These are phyloP conservation scores for Tilletiaria anomala DNA, from an alignment of 1,284 basidiomycete genomes.

Conservation along the genomic window DNA sequence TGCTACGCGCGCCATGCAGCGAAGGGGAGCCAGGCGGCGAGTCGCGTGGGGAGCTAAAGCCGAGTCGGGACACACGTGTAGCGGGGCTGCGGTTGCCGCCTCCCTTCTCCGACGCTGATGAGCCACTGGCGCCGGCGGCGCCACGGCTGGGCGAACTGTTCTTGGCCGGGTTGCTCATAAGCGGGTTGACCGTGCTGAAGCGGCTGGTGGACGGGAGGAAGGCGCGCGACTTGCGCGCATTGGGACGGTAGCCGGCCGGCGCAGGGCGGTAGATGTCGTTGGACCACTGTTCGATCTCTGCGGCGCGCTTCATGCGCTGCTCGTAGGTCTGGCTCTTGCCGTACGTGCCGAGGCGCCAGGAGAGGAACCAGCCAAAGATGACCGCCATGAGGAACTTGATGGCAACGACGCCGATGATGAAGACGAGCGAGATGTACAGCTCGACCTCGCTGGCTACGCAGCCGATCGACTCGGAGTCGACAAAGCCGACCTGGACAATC, in stretches of 20 bases:
- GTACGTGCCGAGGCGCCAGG: conserved; percentile 84
- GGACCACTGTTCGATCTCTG: conserved; percentile 90
- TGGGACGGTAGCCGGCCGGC: conserved; percentile 78
- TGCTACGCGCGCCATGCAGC: conserved; percentile 61
- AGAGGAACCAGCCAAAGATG: conserved; percentile 92
- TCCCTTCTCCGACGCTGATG: conserved; percentile 3
- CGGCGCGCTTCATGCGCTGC: conserved; percentile 76
- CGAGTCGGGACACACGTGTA: conserved; percentile 9
- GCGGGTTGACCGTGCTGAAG: conserved; percentile 42
- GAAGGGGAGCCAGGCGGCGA: conserved; percentile 63
- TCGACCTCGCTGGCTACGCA: conserved; percentile 91
- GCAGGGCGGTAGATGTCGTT: conserved; percentile 91
- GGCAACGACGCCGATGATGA: conserved; percentile 90
- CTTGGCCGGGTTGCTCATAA: conserved; percentile 1
- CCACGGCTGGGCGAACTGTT: conserved; percentile 1
- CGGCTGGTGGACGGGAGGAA: conserved; percentile 50
- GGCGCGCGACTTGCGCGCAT: conserved; percentile 54
- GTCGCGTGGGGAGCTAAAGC: conserved; percentile 22
- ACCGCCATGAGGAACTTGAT: conserved; percentile 96
- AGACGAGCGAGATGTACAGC: conserved; percentile 83
- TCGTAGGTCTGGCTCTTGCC: conserved; percentile 72
- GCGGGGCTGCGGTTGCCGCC: conserved; percentile 3
- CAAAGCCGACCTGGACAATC: conserved; percentile 72
- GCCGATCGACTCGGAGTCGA: conserved; percentile 84
- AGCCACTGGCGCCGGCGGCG: conserved; percentile 5